phyloP scores from a whole-genome alignment of 2,329 filamentous ascomycete species.

The Chaetomium globosum region DNA sequence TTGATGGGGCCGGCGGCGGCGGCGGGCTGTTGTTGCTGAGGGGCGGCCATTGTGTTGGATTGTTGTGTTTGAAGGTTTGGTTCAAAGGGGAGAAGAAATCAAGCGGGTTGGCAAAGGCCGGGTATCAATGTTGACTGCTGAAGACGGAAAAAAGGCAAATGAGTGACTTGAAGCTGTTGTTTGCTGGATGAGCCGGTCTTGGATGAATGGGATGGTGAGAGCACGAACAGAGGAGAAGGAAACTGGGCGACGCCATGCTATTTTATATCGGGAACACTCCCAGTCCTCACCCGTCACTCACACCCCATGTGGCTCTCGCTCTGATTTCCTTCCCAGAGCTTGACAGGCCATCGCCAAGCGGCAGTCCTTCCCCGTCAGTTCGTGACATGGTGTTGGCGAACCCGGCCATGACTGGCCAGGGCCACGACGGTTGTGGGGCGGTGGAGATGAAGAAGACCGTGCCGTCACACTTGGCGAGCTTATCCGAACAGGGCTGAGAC shows the following conservation, averaged over 20 bases:
- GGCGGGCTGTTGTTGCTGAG: conserved; percentile 26
- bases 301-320: not conserved
- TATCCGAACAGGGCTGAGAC: conserved; percentile 25
- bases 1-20: conserved; percentile 43
- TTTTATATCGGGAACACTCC: conserved; percentile 2
- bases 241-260: not conserved
- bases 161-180: conserved; percentile 26
- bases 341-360: conserved; percentile 3
- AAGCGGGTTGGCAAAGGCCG: conserved; percentile 7
- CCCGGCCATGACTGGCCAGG: not conserved
- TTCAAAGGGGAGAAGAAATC: not conserved
- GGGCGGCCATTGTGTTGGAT: conserved; percentile 32
- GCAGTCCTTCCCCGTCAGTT: not conserved
- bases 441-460: conserved; percentile 25
- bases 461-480: conserved; percentile 13
- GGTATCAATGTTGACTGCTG: conserved; percentile 13
- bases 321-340: not conserved
- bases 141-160: not conserved
- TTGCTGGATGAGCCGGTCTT: not conserved
- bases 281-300: not conserved
- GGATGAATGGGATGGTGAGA: conserved; percentile 15
- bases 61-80: conserved; percentile 2
- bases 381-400: conserved; percentile 4
- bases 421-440: conserved; percentile 11
- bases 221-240: not conserved